These are phyloP conservation scores for Blakeslea trispora DNA, from an alignment of 371 early-diverging fungal species.

Conservation along the genomic window DNA sequence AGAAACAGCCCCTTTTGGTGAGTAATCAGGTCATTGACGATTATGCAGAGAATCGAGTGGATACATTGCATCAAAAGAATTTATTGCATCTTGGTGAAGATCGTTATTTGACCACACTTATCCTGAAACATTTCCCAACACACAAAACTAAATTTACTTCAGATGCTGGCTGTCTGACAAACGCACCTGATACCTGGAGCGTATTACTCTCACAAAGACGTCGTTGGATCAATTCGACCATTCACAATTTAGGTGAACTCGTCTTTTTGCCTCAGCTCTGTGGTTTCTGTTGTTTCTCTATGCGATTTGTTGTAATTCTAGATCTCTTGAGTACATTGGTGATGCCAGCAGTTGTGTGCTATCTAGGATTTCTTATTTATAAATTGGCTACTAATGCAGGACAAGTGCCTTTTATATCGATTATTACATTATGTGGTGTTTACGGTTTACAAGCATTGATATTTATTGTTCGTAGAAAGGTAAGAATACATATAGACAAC, in stretches of 20 bases:
- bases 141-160: slow-evolving; percentile 93
- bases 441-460: slow-evolving; percentile 86
- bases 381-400: slow-evolving; percentile 41
- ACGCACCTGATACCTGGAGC: slow-evolving; percentile 91
- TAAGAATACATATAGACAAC: slow-evolving; percentile 5
- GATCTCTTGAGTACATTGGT: slow-evolving; percentile 90
- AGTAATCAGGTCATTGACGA: slow-evolving; percentile 86
- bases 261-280: slow-evolving; percentile 84
- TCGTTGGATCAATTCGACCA: slow-evolving; percentile 97
- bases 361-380: slow-evolving; percentile 71
- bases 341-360: slow-evolving; percentile 88
- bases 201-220: slow-evolving; percentile 94
- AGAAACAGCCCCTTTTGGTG: slow-evolving; percentile 83
- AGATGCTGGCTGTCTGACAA: slow-evolving; percentile 93
- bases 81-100: slow-evolving; percentile 79
- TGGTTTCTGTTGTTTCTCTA: slow-evolving; percentile 94
- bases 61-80: slow-evolving; percentile 96
- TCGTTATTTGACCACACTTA: slow-evolving; percentile 93
- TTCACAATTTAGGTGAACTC: slow-evolving; percentile 92
- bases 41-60: slow-evolving; percentile 91
- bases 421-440: slow-evolving; percentile 69
- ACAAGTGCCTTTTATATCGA: slow-evolving; percentile 58
- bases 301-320: slow-evolving; percentile 92
- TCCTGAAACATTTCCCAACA: slow-evolving; percentile 96
- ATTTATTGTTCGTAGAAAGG: slow-evolving; percentile 79